phyloP scores from a whole-genome alignment of 257 asterid genomes.

The Gynochthodes officinalis region DNA sequence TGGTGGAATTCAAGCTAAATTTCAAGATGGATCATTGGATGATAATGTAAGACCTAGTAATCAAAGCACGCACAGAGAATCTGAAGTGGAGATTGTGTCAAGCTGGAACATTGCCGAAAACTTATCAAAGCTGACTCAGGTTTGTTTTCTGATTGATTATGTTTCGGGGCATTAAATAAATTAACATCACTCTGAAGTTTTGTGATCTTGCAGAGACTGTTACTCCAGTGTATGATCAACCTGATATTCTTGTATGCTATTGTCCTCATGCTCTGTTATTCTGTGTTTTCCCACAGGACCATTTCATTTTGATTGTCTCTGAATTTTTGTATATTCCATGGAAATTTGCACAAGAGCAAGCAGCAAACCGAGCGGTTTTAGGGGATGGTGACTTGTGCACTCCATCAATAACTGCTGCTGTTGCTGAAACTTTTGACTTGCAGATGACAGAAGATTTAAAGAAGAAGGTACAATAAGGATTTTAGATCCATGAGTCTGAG shows the following conservation, averaged over 20 bases:
- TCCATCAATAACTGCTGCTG: constrained; percentile 86
- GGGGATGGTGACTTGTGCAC: constrained; percentile 64
- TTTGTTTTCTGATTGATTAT: constrained; percentile 19
- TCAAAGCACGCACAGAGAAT: constrained; percentile 38
- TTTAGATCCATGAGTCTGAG: not conserved
- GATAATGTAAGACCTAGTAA: constrained; percentile 36
- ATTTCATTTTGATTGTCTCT: constrained; percentile 78
- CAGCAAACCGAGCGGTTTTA: constrained; percentile 50
- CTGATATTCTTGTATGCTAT: not conserved
- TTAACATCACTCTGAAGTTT: not conserved
- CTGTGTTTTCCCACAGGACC: constrained; percentile 55
- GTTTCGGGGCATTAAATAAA: not conserved
- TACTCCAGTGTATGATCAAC: not conserved
- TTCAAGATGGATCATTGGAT: constrained; percentile 47
- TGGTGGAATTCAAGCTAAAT: constrained; percentile 87
- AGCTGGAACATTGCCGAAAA: constrained; percentile 85
- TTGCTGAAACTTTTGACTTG: constrained; percentile 82
- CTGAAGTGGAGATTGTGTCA: constrained; percentile 70
- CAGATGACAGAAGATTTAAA: constrained; percentile 66
- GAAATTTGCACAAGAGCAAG: constrained; percentile 88
- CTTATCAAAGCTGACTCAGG: constrained; percentile 78
- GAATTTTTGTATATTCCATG: constrained; percentile 87
- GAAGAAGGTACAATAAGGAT: constrained; percentile 49
- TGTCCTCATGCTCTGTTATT: constrained; percentile 16
- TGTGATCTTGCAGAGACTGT: not conserved